Conservation (phyloP, 2,329 filamentous ascomycete species). For the Colletotrichum sp. region DNA sequence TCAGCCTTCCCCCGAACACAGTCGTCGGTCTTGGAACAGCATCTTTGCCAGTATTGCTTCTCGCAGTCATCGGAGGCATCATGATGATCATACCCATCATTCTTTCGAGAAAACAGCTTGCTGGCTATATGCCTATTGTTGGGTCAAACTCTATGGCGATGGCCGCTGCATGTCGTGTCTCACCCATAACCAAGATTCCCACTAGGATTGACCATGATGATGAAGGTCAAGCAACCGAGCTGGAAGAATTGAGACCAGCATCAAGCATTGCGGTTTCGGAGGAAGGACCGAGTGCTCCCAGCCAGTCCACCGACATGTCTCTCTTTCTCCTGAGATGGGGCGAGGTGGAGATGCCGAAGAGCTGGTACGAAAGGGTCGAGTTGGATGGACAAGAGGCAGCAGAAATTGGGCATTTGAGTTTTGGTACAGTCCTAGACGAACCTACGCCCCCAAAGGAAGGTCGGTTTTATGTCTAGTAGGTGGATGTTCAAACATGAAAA, state of each 20-base stretch:
- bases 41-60: neutral
- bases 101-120: neutral
- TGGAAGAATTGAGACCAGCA: neutral
- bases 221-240: neutral
- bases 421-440: neutral
- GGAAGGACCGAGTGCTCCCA: accelerated
- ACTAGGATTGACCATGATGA: no score
- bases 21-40: neutral
- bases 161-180: neutral
- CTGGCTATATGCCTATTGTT: neutral
- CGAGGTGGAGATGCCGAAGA: neutral
- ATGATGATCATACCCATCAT: neutral
- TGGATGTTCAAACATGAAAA: neutral
- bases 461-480: neutral
- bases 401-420: neutral
- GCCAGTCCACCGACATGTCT: neutral
- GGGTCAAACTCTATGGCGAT: neutral
- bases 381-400: neutral
- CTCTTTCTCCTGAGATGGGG: neutral
- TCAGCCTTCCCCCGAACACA: neutral
- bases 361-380: neutral
- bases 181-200: neutral
- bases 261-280: neutral
- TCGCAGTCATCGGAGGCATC: neutral
- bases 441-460: neutral